A percentile compares a stretch with the other conserved stretches of the same genome.
Conservation (phyloP, 768 basidiomycete genomes). For the Macrocybe gigantea region DNA sequence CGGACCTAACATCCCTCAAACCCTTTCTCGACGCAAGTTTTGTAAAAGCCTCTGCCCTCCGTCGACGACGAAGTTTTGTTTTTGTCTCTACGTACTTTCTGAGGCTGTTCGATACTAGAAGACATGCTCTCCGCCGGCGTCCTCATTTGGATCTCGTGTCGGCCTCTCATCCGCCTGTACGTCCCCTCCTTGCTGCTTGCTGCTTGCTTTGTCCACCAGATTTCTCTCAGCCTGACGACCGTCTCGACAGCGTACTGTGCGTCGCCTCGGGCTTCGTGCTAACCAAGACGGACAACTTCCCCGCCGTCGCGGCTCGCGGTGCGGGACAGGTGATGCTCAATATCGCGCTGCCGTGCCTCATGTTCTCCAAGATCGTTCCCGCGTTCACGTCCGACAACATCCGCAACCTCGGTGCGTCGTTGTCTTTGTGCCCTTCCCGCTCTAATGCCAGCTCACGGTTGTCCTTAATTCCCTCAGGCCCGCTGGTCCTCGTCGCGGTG, state of each 20-base stretch:
- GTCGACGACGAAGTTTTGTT: no score
- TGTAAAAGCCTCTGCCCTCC: no score
- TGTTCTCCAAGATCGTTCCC: constrained; percentile 71
- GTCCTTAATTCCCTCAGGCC: constrained; percentile 33
- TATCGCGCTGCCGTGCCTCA: constrained; percentile 53
- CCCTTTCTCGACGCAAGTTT: no score
- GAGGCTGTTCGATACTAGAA: background rate
- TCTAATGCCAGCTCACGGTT: background rate
- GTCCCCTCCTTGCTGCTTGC: constrained; percentile 9
- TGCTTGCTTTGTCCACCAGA: background rate
- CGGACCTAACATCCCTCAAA: no score
- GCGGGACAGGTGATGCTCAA: constrained; percentile 61
- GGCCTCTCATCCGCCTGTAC: constrained; percentile 56
- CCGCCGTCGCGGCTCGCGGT: constrained; percentile 50
- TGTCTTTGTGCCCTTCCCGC: background rate
- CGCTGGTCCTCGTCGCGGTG: constrained; percentile 54
- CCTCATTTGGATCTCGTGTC: constrained; percentile 58
- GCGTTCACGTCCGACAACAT: constrained; percentile 58
- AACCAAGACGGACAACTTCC: constrained; percentile 57
- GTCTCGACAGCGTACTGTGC: constrained; percentile 40
- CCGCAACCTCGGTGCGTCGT: constrained; percentile 40
- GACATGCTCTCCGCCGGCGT: constrained; percentile 31
- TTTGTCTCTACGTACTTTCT: no score
- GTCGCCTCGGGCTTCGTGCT: constrained; percentile 49
- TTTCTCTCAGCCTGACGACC: background rate